Base-by-base conservation (phyloP, 179 eudicot genomes). In the Sideroxylon spinosum region DNA sequence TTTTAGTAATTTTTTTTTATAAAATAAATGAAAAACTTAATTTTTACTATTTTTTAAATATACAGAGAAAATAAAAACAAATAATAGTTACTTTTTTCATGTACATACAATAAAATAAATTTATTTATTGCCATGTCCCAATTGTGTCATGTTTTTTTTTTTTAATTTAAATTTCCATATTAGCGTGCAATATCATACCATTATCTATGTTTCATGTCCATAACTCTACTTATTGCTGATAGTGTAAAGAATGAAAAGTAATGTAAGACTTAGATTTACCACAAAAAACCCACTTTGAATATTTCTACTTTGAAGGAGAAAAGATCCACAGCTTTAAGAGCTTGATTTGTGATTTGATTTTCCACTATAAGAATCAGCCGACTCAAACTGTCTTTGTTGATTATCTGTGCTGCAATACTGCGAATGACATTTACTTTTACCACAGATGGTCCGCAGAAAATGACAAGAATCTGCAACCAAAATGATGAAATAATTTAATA, bases 241-340 rank as follows among this genome's bases (percentile, higher is more conserved):
- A 9, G 1, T 9, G 16, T n/a, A 46, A 29, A 62, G 3, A 46
- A 23, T 26, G 13, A 76, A 71, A 76, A 60, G 44, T 1, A 14
- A 16, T 11, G 62, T 13, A 65, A 52, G 10, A 50, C 48, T 6
- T 14, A 17, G 6, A 62, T 12, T 49, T 16, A 52, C 4, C 44
- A n/a, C 25, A 17, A 11, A 70, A 63, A 80, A 81, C 89, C 83
- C 81, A 91, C 97, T 80, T 90, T 90, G 84, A 92, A 94, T 63
- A 91, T 84, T 83, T 94, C 98, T 53, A 91, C 98, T 81, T 91
- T 94, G 79, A 89, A 88, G 17, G 86, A 67, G 65, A 89, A 89
- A 12, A 82, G 68, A 29, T 88, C 97, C 55, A 91, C 73, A 83
- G 93, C 85, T 83, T 87, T 94, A 80, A 68, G 67, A 76, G 97